Percentiles rank a stretch among this genome's conserved stretches.
phyloP scores from a whole-genome alignment of 768 basidiomycete species.

The Leccinum imitatum region DNA sequence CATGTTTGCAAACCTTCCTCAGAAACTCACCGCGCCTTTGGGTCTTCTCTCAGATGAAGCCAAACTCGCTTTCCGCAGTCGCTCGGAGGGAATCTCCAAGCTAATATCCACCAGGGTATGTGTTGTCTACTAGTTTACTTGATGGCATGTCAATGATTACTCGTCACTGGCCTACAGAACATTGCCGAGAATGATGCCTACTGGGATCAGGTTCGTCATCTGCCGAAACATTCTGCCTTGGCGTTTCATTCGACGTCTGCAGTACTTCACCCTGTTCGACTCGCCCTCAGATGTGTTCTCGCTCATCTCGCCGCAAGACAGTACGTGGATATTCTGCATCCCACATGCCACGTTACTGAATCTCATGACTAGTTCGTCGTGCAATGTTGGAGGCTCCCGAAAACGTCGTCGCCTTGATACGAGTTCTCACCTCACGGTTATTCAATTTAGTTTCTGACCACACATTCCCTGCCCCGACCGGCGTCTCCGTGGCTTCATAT shows the following conservation, averaged over 20 bases:
- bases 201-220: constrained; percentile 77
- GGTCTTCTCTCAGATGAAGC: constrained; percentile 83
- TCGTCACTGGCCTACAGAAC: constrained; percentile 44
- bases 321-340: constrained; percentile 44
- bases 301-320: constrained; percentile 80
- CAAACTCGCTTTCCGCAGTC: constrained; percentile 85
- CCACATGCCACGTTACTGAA: constrained; percentile 9
- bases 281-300: constrained; percentile 90
- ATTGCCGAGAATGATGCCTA: constrained; percentile 77
- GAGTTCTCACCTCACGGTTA: constrained; percentile 63
- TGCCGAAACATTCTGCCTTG: neutral
- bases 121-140: neutral
- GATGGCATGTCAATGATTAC: constrained; percentile 3
- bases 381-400: constrained; percentile 80
- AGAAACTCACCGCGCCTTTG: constrained; percentile 71
- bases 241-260: constrained; percentile 7
- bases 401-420: constrained; percentile 82
- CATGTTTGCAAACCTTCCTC: constrained; percentile 74
- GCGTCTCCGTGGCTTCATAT: constrained; percentile 60
- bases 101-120: constrained; percentile 72
- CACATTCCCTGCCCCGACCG: constrained; percentile 66
- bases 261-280: constrained; percentile 88
- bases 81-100: constrained; percentile 76
- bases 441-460: constrained; percentile 78
- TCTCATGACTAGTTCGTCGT: constrained; percentile 60